Conservation (phyloP, 2,329 filamentous ascomycete genomes). For the Capronia coronata region DNA sequence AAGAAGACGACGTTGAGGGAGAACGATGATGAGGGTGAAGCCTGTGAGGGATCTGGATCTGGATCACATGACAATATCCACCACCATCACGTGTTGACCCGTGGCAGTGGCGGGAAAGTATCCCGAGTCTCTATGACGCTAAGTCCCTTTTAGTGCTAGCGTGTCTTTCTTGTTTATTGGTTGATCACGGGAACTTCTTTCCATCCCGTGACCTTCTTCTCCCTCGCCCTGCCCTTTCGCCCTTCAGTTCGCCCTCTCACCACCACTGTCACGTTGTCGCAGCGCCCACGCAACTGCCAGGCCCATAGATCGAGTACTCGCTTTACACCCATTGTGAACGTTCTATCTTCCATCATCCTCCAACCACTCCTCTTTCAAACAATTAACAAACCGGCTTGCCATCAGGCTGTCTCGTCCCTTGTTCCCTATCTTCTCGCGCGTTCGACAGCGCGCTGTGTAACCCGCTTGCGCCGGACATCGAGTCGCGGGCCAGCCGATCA, state of each 20-base stretch:
- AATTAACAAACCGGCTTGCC: neutral
- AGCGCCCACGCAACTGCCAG: neutral
- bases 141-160: neutral
- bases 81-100: neutral
- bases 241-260: too few species aligned
- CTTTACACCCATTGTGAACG: constrained; percentile 14
- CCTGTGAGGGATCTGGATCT: too few species aligned
- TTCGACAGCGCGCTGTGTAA: constrained; percentile 2
- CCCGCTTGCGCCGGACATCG: constrained; percentile 7
- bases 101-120: neutral
- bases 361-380: neutral
- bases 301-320: constrained; percentile 3
- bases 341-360: constrained; percentile 1
- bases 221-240: constrained; percentile 31
- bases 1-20: neutral
- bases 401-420: neutral
- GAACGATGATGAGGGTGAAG: too few species aligned
- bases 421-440: neutral
- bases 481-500: constrained; percentile 3
- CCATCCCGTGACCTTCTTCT: constrained; percentile 39
- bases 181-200: constrained; percentile 10
- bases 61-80: neutral
- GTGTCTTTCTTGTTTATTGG: neutral
- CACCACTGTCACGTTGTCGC: too few species aligned
- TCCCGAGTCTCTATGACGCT: neutral